Percentiles rank a stretch among this genome's conserved stretches.
Conservation (phyloP, 345 rosid genomes). For the Citropsis articulata region DNA sequence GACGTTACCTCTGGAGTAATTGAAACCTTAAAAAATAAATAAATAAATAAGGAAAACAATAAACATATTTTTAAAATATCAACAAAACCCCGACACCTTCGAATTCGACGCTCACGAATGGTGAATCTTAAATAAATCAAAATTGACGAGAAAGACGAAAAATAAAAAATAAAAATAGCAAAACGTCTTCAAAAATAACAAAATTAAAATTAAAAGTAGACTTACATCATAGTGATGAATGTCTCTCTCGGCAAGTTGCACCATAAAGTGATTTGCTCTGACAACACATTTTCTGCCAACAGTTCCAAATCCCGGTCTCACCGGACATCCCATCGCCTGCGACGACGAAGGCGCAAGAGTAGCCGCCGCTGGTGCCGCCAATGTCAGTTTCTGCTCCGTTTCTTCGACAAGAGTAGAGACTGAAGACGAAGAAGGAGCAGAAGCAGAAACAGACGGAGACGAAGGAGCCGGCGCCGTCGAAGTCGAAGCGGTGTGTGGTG, state of each 20-base stretch:
- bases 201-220: background rate
- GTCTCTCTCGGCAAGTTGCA: constrained; percentile 43
- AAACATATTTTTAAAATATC: too few relatives aligned
- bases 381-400: constrained; percentile 3
- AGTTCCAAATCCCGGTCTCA: constrained; percentile 51
- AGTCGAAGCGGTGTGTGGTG: background rate
- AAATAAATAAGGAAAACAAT: background rate
- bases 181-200: background rate
- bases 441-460: background rate
- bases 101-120: background rate
- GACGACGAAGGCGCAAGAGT: constrained; percentile 43
- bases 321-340: constrained; percentile 28
- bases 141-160: background rate
- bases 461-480: background rate
- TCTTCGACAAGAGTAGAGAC: background rate
- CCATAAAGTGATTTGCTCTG: constrained; percentile 70
- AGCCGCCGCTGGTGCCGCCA: constrained; percentile 14
- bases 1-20: constrained; percentile 51
- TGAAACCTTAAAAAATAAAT: constrained; percentile 34
- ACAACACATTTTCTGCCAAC: constrained; percentile 37
- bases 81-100: too few relatives aligned
- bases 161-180: background rate
- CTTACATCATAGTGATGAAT: constrained; percentile 67
- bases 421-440: background rate
- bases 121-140: background rate